Evolutionary conservation across 768 basidiomycete species (phyloP), one percentile per base, ranked within the genome.

Genomic region (Goffeauzyma gilvescens): DNA sequence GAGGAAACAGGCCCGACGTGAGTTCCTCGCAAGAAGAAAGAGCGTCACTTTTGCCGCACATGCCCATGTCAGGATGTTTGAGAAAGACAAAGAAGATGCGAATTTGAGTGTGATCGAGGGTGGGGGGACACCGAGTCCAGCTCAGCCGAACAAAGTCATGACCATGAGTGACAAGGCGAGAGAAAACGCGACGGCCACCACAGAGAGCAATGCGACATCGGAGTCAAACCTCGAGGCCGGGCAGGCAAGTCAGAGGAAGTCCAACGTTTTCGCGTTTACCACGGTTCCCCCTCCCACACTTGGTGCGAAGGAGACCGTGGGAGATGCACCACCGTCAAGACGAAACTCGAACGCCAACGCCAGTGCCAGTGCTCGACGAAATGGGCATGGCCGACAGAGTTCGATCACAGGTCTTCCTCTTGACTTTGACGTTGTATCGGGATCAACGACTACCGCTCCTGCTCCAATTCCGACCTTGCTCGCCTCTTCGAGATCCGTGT

Each of bases 31-130:
- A 20, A 33, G 54, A 23, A 37, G 48, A 15, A 50, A 59, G 38
- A 44, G 58, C 34, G 62, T 63, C 31, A 59, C 54, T 45, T 63
- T 60, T 43, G 59, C 62, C 1, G 46, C 53, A 1, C 52, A 55
- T 28, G 58, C 58, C 2, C 54, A 58, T 48, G 59, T 63, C 14
- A 37, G 61, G 55, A 58, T 58, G 56, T 53, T 55, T 36, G 56
- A 54, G 23, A 38, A 42, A 3, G 36, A 33, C 34, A 24, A 44
- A 27, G 30, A 24, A 9, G 32, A 41, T n/a, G n/a, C n/a, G n/a
- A n/a, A n/a, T n/a, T n/a, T n/a, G n/a, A n/a, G n/a, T n/a, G n/a
- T n/a, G n/a, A n/a, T n/a, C 18, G 31, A 31, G 24, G 32, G 42
- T 23, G 23, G 23, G 35, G 37, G 14, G 7, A 31, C 30, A 12